Evolutionary conservation across 2,329 filamentous ascomycete species (phyloP), one percentile per base, ranked within the genome.

Genomic region (Pseudogymnoascus sp.): DNA sequence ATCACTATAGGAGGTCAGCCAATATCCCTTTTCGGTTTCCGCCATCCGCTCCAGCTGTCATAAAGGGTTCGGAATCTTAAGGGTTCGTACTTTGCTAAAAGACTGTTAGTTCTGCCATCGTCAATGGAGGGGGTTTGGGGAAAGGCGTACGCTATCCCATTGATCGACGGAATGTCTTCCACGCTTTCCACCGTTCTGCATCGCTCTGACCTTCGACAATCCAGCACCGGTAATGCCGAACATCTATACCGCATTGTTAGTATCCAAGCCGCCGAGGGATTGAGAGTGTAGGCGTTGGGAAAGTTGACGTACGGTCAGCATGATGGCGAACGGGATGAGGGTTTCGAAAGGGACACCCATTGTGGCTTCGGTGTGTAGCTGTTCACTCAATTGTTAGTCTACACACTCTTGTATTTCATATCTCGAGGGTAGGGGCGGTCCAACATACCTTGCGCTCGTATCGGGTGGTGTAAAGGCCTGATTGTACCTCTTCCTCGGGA

Each of bases 301-400:
- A 14, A 21, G 56, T 21, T 10, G 10, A 72, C 75, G 65, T 67
- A 77, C 75, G 62, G 65, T 67, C 63, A 75, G 63, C 69, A 77
- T 76, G 69, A 77, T 75, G 60, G 67, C 75, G 68, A 75, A 77
- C 5, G 75, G 75, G 63, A 77, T 53, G 64, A 77, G 72, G 65
- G 74, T 69, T 71, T 77, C 75, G 66, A 76, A 77, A 38, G 75
- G 75, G 62, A 77, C 73, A 67, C 72, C 73, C 75, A 77, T 77
- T 60, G 65, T 73, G 69, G 63, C 62, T 60, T 60, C 23, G 12
- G 31, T 60, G 31, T 37, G 56, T 60, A 60, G 56, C 56, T 60
- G n/a, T 60, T 37, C 31, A 28, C n/a, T 37, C 31, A 40, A 60
- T 37, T 37, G 16, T 60, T 11, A 60, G 56, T 60, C 23, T 10